phyloP scores from a whole-genome alignment of 768 basidiomycete species.

The Rhodotorula diobovata region DNA sequence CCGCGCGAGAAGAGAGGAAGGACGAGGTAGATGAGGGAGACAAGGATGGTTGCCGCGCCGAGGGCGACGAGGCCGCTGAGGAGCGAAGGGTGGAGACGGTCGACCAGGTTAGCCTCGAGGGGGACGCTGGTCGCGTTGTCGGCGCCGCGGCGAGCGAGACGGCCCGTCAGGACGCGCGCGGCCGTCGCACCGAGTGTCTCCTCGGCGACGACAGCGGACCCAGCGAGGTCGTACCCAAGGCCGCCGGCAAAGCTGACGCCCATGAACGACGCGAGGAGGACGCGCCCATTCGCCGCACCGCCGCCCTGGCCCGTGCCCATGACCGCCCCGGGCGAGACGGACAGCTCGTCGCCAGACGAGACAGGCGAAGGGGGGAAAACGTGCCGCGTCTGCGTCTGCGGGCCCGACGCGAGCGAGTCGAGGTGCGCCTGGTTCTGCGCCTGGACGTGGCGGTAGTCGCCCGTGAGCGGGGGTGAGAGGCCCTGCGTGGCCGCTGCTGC shows the following conservation, averaged over 20 bases:
- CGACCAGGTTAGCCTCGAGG: neutral
- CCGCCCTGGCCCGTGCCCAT: neutral
- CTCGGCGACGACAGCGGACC: conserved; percentile 20
- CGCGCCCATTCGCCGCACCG: conserved; percentile 5
- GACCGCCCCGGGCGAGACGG: conserved; percentile 23
- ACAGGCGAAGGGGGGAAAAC: conserved; percentile 33
- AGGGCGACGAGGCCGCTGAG: conserved; percentile 38
- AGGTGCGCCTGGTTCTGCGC: conserved; percentile 28
- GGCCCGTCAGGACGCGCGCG: conserved; percentile 21
- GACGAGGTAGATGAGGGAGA: conserved; percentile 17
- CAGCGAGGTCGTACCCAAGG: conserved; percentile 24
- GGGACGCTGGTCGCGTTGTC: neutral
- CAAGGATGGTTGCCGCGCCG: conserved; percentile 24
- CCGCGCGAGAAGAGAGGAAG: conserved; percentile 7
- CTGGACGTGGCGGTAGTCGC: conserved; percentile 24
- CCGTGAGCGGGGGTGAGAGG: conserved; percentile 15
- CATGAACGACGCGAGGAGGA: conserved; percentile 39
- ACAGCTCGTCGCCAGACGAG: conserved; percentile 16
- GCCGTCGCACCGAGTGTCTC: conserved; percentile 3
- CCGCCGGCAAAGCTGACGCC: conserved; percentile 42
- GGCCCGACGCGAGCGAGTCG: conserved; percentile 6
- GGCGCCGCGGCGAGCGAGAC: conserved; percentile 22
- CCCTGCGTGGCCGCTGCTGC: neutral
- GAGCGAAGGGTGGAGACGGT: conserved; percentile 31
- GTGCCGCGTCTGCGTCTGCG: neutral